Evolutionary conservation across 345 rosid genomes (phyloP).

Genomic region (Abelmoschus esculentus): DNA sequence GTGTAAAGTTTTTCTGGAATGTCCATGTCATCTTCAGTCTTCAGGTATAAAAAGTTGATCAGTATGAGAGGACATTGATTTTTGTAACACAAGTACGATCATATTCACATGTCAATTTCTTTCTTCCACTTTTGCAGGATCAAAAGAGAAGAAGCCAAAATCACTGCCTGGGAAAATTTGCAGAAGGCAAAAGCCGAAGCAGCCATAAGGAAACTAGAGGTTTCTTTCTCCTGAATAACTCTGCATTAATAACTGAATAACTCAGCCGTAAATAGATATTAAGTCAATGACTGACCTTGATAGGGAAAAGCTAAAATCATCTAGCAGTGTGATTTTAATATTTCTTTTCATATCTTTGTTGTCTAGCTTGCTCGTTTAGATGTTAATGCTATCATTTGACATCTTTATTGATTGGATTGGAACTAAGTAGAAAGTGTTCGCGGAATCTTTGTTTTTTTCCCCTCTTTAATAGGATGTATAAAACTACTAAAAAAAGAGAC

Average conservation of each 20-base stretch:
- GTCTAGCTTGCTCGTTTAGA: not conserved
- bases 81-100: not conserved
- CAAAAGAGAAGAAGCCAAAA: slow-evolving; percentile 84
- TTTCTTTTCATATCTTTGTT: slow-evolving; percentile 4
- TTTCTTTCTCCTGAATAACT: slow-evolving; percentile 24
- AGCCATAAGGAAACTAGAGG: slow-evolving; percentile 90
- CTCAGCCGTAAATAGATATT: too few species aligned
- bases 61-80: not conserved
- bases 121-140: slow-evolving; percentile 30
- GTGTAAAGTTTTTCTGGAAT: not conserved
- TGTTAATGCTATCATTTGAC: not conserved
- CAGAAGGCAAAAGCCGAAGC: slow-evolving; percentile 99
- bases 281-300: too few species aligned
- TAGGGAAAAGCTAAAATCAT: not conserved
- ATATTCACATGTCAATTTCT: not conserved
- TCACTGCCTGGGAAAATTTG: slow-evolving; percentile 91
- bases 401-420: not conserved
- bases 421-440: not conserved
- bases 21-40: not conserved
- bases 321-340: not conserved
- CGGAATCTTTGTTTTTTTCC: not conserved
- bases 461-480: not conserved
- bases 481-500: not conserved
- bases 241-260: not conserved
- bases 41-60: not conserved